phyloP scores from a whole-genome alignment of 306 rosid genomes.

The Canavalia gladiata region DNA sequence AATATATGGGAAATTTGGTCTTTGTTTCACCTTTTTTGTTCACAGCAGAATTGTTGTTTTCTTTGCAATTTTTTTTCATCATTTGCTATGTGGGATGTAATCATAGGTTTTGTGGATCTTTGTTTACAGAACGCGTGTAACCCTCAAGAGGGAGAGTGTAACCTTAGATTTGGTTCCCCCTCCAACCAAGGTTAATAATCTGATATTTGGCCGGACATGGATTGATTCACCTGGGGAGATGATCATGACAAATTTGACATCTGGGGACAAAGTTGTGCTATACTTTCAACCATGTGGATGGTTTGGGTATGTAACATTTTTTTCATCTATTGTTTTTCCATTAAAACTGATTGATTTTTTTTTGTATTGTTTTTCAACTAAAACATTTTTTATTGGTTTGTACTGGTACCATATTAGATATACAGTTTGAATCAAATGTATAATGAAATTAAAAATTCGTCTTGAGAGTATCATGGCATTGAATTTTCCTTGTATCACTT shows the following conservation, averaged over 20 bases:
- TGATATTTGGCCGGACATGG: slow-evolving; percentile 89
- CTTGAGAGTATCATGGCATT: background rate
- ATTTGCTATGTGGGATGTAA: slow-evolving; percentile 18
- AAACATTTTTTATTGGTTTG: background rate
- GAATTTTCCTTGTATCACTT: background rate
- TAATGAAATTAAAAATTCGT: slow-evolving; percentile 6
- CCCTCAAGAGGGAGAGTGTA: slow-evolving; percentile 72
- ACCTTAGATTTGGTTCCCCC: slow-evolving; percentile 84
- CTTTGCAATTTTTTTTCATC: background rate
- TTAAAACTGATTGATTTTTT: no score
- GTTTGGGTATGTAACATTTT: slow-evolving; percentile 68
- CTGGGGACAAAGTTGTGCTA: slow-evolving; percentile 84
- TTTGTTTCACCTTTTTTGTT: no score
- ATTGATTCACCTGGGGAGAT: slow-evolving; percentile 88
- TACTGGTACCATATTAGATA: background rate
- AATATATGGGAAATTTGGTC: no score
- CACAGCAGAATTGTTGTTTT: no score
- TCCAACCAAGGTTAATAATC: slow-evolving; percentile 80
- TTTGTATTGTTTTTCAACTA: slow-evolving; percentile 5
- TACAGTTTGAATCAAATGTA: background rate
- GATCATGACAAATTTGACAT: slow-evolving; percentile 72
- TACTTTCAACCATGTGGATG: slow-evolving; percentile 92
- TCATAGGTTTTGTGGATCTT: slow-evolving; percentile 3
- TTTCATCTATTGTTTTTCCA: slow-evolving; percentile 19
- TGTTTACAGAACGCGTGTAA: slow-evolving; percentile 73